Evolutionary conservation across 2,329 filamentous ascomycete species (phyloP), one percentile per base, ranked within the genome.

Genomic region (Eurotiales sp.): DNA sequence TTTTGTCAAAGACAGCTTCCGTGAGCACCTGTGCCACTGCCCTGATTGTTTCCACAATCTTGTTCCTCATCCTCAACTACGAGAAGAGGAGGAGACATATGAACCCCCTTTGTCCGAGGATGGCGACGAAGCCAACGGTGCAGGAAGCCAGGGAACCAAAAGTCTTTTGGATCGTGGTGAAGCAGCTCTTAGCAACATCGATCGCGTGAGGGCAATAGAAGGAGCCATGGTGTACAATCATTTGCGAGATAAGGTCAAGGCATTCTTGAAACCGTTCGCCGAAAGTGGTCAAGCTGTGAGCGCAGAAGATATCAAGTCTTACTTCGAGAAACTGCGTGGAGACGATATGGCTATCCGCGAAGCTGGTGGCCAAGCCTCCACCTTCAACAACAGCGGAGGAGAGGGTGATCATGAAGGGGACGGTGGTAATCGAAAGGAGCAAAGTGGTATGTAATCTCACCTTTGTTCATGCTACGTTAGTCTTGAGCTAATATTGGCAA

Each of bases 181-280:
- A 72, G 92, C 89, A 43, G 92, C 91, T 0, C 79, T 99, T 23
- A 90, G 85, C 66, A 95, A 90, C 61, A 85, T 99, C 51, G 93
- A 99, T 66, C 87, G 93, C 2, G 92, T 97, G 7, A 81, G 86
- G 12, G 93, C 93, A 4, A 96, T 99, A 51, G 88, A 99, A 68
- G 93, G 93, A 14, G 92, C 95, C 41, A 96, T 97, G 90, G 92
- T 91, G 0, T 99, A 97, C 72, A 96, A 97, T 63, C 87, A 95
- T 62, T 80, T 99, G 54, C 93, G 95, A 65, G 91, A 97, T 64
- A 91, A 92, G 66, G 83, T 99, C n/a, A 96, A 92, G 76, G 85
- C 86, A 0, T 97, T 99, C 67, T 83, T 99, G 62, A 84, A 91
- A 71, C 87, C 95, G 39, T 99, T 96, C 67, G 93, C 93, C 0